Conservation (phyloP, 352 stramenopile genomes). For the Lagenidium giganteum region DNA sequence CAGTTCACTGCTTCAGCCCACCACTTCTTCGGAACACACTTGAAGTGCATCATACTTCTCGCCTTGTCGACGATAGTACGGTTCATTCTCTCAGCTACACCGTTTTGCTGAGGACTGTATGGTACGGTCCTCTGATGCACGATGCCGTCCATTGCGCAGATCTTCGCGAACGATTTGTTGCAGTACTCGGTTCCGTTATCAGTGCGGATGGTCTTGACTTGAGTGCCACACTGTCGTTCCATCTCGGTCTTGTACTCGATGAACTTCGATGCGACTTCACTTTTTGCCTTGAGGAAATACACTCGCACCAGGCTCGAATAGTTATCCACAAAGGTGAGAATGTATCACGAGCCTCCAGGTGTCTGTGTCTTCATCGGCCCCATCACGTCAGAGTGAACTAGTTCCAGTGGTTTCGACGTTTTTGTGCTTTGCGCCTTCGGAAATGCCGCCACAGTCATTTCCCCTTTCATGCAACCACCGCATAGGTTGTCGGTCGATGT, state of each 20-base stretch:
- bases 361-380: conserved; percentile 14
- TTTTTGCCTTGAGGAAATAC: conserved; percentile 22
- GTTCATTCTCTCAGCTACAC: conserved; percentile 19
- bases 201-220: conserved; percentile 9
- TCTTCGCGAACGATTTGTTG: not conserved
- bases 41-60: conserved; percentile 11
- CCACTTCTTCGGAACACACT: conserved; percentile 5
- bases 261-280: conserved; percentile 10
- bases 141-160: conserved; percentile 2
- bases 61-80: conserved; percentile 10
- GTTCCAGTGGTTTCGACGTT: conserved; percentile 6
- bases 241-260: conserved; percentile 3
- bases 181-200: conserved; percentile 20
- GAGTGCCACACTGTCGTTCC: not conserved
- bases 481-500: conserved; percentile 1
- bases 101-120: conserved; percentile 18
- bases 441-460: conserved; percentile 9
- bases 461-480: conserved; percentile 12
- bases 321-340: conserved; percentile 20
- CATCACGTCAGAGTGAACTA: conserved; percentile 15
- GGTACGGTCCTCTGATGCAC: conserved; percentile 15
- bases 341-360: conserved; percentile 8
- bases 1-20: conserved; percentile 16
- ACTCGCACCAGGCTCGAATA: conserved; percentile 11
- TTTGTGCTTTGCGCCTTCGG: conserved; percentile 10